Conservation (phyloP, 441 rosid genomes). For the Sinapis alba region DNA sequence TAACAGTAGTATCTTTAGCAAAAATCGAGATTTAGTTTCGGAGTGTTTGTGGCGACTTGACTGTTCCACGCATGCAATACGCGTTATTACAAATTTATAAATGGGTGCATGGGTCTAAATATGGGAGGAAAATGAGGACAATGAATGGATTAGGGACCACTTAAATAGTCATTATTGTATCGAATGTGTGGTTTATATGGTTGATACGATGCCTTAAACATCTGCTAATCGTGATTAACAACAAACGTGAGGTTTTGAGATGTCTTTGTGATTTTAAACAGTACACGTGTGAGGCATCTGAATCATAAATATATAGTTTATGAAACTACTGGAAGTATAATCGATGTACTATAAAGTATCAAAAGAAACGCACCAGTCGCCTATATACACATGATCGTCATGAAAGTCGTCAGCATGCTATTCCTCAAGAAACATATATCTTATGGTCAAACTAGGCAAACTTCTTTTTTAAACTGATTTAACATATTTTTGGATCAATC, state of each 20-base stretch:
- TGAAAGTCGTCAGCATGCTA: slow-evolving; percentile 29
- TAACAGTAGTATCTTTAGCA: slow-evolving; percentile 28
- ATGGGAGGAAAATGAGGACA: slow-evolving; percentile 18
- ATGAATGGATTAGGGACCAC: slow-evolving; percentile 34
- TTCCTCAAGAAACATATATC: neutral
- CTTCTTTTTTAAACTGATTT: neutral
- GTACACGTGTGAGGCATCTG: slow-evolving; percentile 39
- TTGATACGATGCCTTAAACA: slow-evolving; percentile 35
- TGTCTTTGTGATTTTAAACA: slow-evolving; percentile 35
- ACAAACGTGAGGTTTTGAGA: slow-evolving; percentile 23
- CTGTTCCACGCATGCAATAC: slow-evolving; percentile 1
- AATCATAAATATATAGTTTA: slow-evolving; percentile 17
- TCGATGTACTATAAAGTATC: slow-evolving; percentile 10
- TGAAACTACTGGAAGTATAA: slow-evolving; percentile 23
- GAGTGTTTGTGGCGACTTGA: slow-evolving; percentile 34
- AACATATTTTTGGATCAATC: neutral
- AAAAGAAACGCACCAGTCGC: slow-evolving; percentile 1
- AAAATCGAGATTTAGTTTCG: neutral
- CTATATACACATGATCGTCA: slow-evolving; percentile 24
- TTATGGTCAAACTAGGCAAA: neutral
- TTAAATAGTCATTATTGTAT: slow-evolving; percentile 33
- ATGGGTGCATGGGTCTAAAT: slow-evolving; percentile 12
- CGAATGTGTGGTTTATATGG: slow-evolving; percentile 35
- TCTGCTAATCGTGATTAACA: slow-evolving; percentile 30
- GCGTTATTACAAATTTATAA: slow-evolving; percentile 4